These are phyloP conservation scores for Monosporozyma aquatica DNA, from an alignment of 805 yeast species.

Conservation along the genomic window DNA sequence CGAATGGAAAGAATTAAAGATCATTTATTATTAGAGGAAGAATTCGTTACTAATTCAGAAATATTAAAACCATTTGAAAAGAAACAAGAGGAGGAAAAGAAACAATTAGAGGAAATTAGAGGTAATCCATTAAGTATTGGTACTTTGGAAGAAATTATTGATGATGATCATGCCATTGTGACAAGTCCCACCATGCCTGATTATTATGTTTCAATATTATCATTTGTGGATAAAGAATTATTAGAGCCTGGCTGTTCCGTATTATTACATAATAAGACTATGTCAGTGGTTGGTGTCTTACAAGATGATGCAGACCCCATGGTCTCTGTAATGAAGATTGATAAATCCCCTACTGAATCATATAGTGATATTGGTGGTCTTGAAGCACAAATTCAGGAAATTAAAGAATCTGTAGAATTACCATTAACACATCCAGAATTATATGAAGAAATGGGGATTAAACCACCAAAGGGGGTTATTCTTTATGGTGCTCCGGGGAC, in stretches of 20 bases:
- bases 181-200: conserved; percentile 95
- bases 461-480: conserved; percentile 97
- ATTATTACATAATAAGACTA: conserved; percentile 88
- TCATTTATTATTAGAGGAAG: conserved; percentile 89
- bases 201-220: conserved; percentile 88
- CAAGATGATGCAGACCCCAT: conserved; percentile 98
- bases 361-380: conserved; percentile 97
- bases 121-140: conserved; percentile 97
- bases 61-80: conserved; percentile 93
- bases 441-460: conserved; percentile 97
- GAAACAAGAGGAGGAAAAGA: conserved; percentile 91
- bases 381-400: conserved; percentile 92
- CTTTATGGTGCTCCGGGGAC: conserved; percentile 98
- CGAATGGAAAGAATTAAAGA: conserved; percentile 95
- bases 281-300: conserved; percentile 93
- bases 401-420: conserved; percentile 91
- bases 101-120: conserved; percentile 88
- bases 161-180: conserved; percentile 97
- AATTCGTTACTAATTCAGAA: conserved; percentile 91
- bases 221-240: conserved; percentile 93
- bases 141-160: conserved; percentile 91
- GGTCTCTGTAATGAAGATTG: conserved; percentile 95
- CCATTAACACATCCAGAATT: conserved; percentile 95
- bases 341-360: conserved; percentile 93
- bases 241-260: conserved; percentile 97